Evolutionary conservation across 305 asterid species (phyloP).

Genomic region (Lippia alba): DNA sequence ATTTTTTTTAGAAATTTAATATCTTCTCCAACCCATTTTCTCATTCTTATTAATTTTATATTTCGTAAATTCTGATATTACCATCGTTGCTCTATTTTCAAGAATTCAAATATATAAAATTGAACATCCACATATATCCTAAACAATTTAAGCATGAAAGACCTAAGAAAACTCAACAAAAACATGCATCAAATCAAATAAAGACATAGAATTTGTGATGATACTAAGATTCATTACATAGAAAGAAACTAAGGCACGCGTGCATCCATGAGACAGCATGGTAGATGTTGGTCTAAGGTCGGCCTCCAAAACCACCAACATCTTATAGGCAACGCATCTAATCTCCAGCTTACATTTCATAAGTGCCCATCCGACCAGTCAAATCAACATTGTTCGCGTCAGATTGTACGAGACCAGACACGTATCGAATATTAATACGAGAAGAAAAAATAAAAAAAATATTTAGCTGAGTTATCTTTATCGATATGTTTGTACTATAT

Average conservation of each 20-base stretch:
- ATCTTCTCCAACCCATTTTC: no score
- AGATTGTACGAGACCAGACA: conserved; percentile 42
- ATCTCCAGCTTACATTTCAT: conserved; percentile 22
- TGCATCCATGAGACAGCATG: conserved; percentile 25
- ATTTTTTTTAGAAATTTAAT: no score
- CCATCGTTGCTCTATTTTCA: no score
- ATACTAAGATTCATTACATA: background rate
- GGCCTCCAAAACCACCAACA: conserved; percentile 38
- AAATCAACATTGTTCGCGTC: conserved; percentile 31
- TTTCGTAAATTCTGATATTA: no score
- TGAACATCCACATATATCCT: no score
- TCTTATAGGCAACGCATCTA: conserved; percentile 20
- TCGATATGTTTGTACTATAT: no score
- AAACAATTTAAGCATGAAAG: no score
- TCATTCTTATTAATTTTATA: no score
- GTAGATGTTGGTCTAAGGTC: conserved; percentile 1
- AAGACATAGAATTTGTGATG: background rate
- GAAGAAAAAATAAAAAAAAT: no score
- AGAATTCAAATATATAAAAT: no score
- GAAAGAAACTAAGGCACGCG: background rate
- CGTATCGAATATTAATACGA: conserved; percentile 12
- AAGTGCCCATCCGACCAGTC: conserved; percentile 17
- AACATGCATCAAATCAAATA: background rate
- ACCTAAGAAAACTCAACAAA: background rate
- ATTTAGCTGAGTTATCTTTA: no score